These are phyloP conservation scores for Backusella circina DNA, from an alignment of 192 early-diverging fungal species.

Conservation along the genomic window DNA sequence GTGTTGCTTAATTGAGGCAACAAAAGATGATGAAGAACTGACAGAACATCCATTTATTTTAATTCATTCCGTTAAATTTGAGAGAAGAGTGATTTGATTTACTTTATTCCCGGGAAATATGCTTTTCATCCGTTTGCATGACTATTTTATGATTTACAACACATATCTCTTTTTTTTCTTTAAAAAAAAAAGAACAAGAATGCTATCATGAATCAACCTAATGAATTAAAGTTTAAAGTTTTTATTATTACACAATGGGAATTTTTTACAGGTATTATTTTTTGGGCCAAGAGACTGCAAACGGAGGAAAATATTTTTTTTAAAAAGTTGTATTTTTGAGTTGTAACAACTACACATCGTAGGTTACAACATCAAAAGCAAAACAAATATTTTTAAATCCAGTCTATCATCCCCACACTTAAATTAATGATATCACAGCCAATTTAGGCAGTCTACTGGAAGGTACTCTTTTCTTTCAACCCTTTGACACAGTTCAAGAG, in stretches of 20 bases:
- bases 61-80: neutral
- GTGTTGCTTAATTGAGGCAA: neutral
- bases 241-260: neutral
- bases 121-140: neutral
- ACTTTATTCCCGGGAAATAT: neutral
- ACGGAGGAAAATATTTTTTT: neutral
- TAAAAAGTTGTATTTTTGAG: neutral
- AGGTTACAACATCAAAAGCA: neutral
- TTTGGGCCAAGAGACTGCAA: neutral
- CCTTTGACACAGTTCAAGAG: neutral
- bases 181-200: neutral
- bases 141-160: too few relatives aligned
- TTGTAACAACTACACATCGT: neutral
- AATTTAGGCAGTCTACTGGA: neutral
- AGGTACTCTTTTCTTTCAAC: neutral
- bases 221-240: neutral
- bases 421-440: neutral
- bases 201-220: neutral
- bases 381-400: neutral
- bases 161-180: too few relatives aligned
- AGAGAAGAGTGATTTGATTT: neutral
- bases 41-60: neutral
- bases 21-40: neutral
- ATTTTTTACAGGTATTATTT: neutral
- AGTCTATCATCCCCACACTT: neutral